Base-by-base conservation (phyloP, 1,139 yeast species). In the Suhomyces panamericanus region DNA sequence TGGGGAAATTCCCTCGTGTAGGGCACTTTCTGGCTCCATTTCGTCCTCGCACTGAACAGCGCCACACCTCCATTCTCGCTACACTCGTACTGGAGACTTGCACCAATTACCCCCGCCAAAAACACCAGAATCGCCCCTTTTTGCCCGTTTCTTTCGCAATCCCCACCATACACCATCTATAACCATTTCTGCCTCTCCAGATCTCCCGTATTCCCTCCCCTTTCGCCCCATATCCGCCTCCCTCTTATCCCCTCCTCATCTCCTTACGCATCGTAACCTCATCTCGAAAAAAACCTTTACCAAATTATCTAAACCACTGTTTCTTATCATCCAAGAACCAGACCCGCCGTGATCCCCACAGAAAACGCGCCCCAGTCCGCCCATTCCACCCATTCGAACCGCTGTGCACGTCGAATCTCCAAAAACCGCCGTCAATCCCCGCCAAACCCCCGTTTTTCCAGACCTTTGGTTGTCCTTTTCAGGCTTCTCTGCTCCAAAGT, bases 221-320 rank as follows among this genome's bases (percentile, higher is more conserved):
- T 16, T 33, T 20, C 15, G 10, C 11, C 16, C 12, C 26, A 6
- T 17, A 29, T 27, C 34, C 42, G 20, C 36, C 35, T 9, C 36
- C 16, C 32, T 20, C 14, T 30, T 5, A 9, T 11, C 39, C 39
- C 32, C 32, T 36, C 39, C 39, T 36, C 39, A 29, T 35, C 28
- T 34, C 38, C 42, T 39, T 27, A 40, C 45, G 30, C 48, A 41
- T 42, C 41, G 30, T 32, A 35, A 49, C 38, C 52, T 49, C 52
- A 49, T 49, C 52, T 48, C 52, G 48, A 48, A 47, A 44, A 44
- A 44, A 39, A 44, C 36, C 29, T 34, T 22, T 27, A 27, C 32
- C n/a, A 12, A 15, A 36, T 14, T 29, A 14, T 26, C 15, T 28
- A 17, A 15, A 36, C 32, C 22, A 17, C 31, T 12, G 27, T 17